Conservation (phyloP, 495 filamentous ascomycete genomes). For the Aspergillus ellipticus region DNA sequence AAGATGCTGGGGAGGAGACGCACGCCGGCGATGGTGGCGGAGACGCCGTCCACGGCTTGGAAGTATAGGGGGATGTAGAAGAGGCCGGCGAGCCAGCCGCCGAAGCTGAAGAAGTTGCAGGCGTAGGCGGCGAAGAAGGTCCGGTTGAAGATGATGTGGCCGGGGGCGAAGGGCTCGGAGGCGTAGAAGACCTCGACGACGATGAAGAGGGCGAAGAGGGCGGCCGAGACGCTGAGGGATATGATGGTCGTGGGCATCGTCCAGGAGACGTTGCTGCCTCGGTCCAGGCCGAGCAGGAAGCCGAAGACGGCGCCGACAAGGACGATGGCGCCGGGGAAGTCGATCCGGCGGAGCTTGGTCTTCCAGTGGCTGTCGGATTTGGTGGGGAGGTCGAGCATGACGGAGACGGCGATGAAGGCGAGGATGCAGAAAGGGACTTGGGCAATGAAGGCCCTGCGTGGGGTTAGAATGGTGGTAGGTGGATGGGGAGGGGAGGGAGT, state of each 20-base stretch:
- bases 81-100: constrained; percentile 56
- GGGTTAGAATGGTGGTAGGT: constrained; percentile 11
- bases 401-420: constrained; percentile 60
- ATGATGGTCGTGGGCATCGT: constrained; percentile 53
- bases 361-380: constrained; percentile 55
- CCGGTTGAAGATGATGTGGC: constrained; percentile 71
- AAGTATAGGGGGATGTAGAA: constrained; percentile 82
- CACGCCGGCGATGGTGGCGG: constrained; percentile 62
- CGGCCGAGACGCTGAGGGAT: constrained; percentile 53
- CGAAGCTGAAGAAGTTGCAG: constrained; percentile 75
- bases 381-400: constrained; percentile 60
- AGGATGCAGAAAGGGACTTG: constrained; percentile 68
- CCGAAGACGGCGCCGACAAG: constrained; percentile 69
- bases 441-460: constrained; percentile 60
- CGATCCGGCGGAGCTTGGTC: constrained; percentile 65
- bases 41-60: constrained; percentile 67
- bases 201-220: constrained; percentile 64
- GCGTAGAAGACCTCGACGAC: constrained; percentile 71
- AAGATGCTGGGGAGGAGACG: constrained; percentile 65
- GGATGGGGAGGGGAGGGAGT: neutral
- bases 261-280: constrained; percentile 75
- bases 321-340: constrained; percentile 71
- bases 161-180: constrained; percentile 73
- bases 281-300: constrained; percentile 72
- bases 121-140: constrained; percentile 65